phyloP scores from a whole-genome alignment of 208 protist genomes.

The Cochliopodium minus region DNA sequence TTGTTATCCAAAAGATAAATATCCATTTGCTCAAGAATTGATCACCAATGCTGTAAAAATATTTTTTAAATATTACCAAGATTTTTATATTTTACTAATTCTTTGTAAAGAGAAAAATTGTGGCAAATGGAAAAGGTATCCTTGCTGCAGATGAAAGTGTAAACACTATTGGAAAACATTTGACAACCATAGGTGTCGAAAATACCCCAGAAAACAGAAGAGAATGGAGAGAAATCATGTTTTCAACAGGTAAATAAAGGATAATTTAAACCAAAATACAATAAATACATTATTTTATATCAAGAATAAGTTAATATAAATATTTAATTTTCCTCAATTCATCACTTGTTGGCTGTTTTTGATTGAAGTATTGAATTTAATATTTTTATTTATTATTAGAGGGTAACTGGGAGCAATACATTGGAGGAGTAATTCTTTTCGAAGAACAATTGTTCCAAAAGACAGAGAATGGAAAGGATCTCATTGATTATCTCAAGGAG shows the following conservation, averaged over 20 bases:
- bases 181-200: conserved; percentile 67
- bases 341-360: neutral
- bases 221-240: conserved; percentile 72
- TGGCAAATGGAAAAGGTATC: conserved; percentile 77
- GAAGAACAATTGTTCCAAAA: conserved; percentile 85
- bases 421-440: conserved; percentile 83
- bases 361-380: neutral
- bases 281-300: neutral
- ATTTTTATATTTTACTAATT: too few species aligned
- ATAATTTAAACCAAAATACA: neutral
- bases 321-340: conserved; percentile 5
- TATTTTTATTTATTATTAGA: conserved; percentile 27
- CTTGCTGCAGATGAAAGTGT: conserved; percentile 80
- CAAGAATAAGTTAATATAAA: too few species aligned
- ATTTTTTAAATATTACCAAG: too few species aligned
- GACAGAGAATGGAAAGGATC: conserved; percentile 49
- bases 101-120: too few species aligned
- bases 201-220: conserved; percentile 79
- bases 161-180: conserved; percentile 78
- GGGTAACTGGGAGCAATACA: conserved; percentile 58
- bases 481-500: conserved; percentile 52
- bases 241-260: conserved; percentile 21
- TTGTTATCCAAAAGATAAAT: too few species aligned
- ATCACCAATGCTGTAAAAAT: too few species aligned
- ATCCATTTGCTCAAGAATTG: too few species aligned